phyloP scores from a whole-genome alignment of 352 stramenopile genomes.

The Phytophthora sp. region DNA sequence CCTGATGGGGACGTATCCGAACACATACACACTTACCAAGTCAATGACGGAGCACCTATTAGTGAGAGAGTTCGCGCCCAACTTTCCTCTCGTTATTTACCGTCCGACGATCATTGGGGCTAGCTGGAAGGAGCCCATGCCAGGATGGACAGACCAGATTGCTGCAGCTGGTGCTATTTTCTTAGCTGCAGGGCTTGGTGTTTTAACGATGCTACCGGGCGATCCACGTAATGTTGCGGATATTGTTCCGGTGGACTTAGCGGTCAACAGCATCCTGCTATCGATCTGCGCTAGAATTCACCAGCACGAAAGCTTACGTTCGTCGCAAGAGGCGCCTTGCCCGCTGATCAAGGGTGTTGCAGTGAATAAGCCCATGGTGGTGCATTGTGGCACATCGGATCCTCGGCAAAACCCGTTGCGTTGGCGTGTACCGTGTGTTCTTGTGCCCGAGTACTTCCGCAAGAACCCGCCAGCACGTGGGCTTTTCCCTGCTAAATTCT shows the following conservation, averaged over 20 bases:
- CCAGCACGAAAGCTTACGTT: constrained; percentile 10
- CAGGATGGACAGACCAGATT: constrained; percentile 85
- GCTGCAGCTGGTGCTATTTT: constrained; percentile 84
- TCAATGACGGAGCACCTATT: constrained; percentile 87
- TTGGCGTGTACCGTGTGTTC: constrained; percentile 71
- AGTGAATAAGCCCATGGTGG: constrained; percentile 53
- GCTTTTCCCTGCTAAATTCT: constrained; percentile 68
- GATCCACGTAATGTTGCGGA: constrained; percentile 82
- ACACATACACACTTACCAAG: constrained; percentile 91
- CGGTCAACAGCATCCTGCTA: constrained; percentile 79
- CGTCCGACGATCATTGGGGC: constrained; percentile 87
- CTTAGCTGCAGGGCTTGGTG: constrained; percentile 71
- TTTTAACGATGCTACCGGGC: constrained; percentile 84
- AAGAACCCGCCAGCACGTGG: constrained; percentile 65
- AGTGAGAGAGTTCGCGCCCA: constrained; percentile 44
- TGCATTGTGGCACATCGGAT: constrained; percentile 82
- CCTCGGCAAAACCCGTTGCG: constrained; percentile 79
- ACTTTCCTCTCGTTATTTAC: constrained; percentile 78
- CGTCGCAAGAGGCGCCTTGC: constrained; percentile 9
- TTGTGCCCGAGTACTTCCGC: constrained; percentile 71
- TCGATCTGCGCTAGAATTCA: constrained; percentile 52
- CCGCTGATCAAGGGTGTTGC: constrained; percentile 13
- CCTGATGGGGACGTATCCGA: constrained; percentile 88
- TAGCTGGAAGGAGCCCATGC: constrained; percentile 86
- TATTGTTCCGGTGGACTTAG: constrained; percentile 83